These are phyloP conservation scores for Ceratopteris richardii DNA, from an alignment of 75 land plant species.

Conservation along the genomic window DNA sequence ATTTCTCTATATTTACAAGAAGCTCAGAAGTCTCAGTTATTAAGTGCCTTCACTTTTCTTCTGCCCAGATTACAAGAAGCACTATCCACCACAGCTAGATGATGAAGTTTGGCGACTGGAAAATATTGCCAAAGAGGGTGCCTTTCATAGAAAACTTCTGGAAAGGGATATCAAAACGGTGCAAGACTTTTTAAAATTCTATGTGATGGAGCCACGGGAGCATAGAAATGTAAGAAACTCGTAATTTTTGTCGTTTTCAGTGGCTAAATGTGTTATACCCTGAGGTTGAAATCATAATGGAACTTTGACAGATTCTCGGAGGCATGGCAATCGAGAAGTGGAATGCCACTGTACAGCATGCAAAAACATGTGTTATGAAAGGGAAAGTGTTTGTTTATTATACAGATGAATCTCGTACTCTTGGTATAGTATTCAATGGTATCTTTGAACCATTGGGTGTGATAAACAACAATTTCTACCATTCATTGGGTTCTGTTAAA, in stretches of 20 bases:
- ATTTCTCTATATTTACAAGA: too few relatives aligned
- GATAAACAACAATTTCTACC: constrained; percentile 49
- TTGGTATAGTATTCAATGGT: constrained; percentile 81
- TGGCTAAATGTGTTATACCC: too few relatives aligned
- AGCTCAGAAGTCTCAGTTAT: too few relatives aligned
- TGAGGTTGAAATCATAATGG: not conserved
- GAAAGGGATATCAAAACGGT: constrained; percentile 49
- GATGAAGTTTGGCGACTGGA: constrained; percentile 97
- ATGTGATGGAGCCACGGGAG: constrained; percentile 57
- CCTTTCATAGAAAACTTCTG: constrained; percentile 80
- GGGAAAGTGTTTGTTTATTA: constrained; percentile 81
- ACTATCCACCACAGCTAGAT: constrained; percentile 77
- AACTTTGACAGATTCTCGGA: constrained; percentile 61
- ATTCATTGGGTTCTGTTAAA: constrained; percentile 65
- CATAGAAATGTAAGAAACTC: constrained; percentile 54
- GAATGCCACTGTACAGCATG: constrained; percentile 86
- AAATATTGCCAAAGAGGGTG: constrained; percentile 94
- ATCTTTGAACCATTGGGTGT: constrained; percentile 77
- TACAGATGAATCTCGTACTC: constrained; percentile 53
- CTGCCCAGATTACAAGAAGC: constrained; percentile 81
- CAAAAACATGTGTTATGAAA: constrained; percentile 84
- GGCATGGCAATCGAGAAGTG: constrained; percentile 99
- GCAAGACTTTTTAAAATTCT: constrained; percentile 73
- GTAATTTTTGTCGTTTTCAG: not conserved
- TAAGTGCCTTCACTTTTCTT: too few relatives aligned